Percentiles rank a stretch among this genome's conserved stretches.
phyloP scores from a whole-genome alignment of 345 rosid species.

The Balakata baccata region DNA sequence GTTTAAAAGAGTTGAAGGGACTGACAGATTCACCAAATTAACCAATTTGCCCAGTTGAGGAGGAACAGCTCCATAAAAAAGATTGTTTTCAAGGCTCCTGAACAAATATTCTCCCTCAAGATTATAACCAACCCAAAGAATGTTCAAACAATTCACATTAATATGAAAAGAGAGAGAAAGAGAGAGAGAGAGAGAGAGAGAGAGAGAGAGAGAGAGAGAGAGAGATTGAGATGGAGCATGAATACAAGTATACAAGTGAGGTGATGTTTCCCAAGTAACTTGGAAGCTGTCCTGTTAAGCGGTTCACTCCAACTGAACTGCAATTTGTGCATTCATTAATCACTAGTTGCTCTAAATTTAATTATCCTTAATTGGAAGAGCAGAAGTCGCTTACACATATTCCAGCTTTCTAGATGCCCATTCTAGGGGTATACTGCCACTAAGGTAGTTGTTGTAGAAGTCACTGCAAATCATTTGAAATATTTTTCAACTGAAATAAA shows the following conservation, averaged over 20 bases:
- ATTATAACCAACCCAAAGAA: neutral
- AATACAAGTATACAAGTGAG: conserved; percentile 22
- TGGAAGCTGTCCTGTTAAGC: conserved; percentile 45
- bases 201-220: neutral
- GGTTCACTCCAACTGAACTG: conserved; percentile 43
- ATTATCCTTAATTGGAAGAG: neutral
- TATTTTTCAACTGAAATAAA: neutral
- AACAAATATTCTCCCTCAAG: neutral
- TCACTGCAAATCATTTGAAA: conserved; percentile 26
- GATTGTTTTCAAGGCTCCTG: conserved; percentile 16
- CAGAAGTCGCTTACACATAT: conserved; percentile 20
- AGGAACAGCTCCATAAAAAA: conserved; percentile 15
- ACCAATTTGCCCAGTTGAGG: conserved; percentile 13
- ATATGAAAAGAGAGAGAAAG: neutral
- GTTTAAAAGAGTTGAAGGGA: neutral
- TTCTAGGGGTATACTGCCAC: conserved; percentile 45
- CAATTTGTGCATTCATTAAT: neutral
- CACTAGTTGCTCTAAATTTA: neutral
- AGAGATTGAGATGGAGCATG: neutral
- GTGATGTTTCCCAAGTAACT: conserved; percentile 35
- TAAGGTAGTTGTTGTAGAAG: conserved; percentile 35
- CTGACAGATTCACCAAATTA: conserved; percentile 10
- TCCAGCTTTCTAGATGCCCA: conserved; percentile 41
- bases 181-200: neutral
- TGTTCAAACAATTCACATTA: neutral